Percentiles rank a stretch among this genome's conserved stretches.
Conservation (phyloP, 1,284 basidiomycete genomes). For the Marasmius fiardii region DNA sequence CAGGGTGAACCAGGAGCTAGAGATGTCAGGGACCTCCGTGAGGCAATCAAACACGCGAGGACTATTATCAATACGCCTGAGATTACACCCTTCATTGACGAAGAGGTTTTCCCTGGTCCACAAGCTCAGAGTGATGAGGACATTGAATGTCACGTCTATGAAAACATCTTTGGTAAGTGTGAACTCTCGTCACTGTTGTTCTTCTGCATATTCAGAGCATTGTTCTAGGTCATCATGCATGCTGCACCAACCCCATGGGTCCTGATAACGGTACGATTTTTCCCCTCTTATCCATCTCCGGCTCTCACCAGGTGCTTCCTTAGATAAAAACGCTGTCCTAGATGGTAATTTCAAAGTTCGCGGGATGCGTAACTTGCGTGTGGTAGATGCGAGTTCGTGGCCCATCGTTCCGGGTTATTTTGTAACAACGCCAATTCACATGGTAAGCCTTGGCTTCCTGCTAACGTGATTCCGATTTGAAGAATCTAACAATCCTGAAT, state of each 20-base stretch:
- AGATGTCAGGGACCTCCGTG: constrained; percentile 23
- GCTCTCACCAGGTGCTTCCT: not conserved
- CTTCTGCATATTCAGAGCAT: too few relatives aligned
- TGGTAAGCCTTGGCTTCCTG: constrained; percentile 19
- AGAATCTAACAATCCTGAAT: not conserved
- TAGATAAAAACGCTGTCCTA: constrained; percentile 27
- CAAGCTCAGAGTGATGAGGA: constrained; percentile 11
- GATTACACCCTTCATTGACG: too few relatives aligned
- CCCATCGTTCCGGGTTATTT: constrained; percentile 28
- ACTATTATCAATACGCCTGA: constrained; percentile 16
- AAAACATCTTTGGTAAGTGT: too few relatives aligned
- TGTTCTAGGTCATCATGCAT: too few relatives aligned
- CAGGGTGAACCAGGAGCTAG: constrained; percentile 19
- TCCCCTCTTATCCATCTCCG: too few relatives aligned
- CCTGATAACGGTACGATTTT: constrained; percentile 17
- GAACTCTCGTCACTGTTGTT: too few relatives aligned
- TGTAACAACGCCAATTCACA: constrained; percentile 27
- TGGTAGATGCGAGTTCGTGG: constrained; percentile 29
- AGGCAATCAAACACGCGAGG: constrained; percentile 25
- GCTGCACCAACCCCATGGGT: constrained; percentile 18
- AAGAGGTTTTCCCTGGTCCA: too few relatives aligned
- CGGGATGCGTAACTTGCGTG: constrained; percentile 23
- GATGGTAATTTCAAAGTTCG: constrained; percentile 27
- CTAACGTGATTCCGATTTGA: not conserved
- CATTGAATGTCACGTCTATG: constrained; percentile 11